phyloP scores from a whole-genome alignment of 495 filamentous ascomycete species.

The Trichoderma asperelloides region DNA sequence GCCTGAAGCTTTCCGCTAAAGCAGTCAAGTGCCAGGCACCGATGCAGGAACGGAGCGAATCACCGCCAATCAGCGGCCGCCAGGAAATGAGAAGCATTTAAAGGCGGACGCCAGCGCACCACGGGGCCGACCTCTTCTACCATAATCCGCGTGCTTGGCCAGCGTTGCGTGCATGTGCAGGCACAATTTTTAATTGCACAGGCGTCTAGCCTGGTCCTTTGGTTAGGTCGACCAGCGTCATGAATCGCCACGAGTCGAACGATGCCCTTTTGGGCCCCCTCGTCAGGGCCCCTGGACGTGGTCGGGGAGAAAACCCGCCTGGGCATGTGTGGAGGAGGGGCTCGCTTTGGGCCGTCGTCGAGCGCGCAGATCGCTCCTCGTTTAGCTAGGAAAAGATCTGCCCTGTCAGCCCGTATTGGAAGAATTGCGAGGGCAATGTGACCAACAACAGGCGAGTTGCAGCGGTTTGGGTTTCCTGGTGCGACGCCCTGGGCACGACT shows the following conservation, averaged over 20 bases:
- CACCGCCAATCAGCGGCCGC: background rate
- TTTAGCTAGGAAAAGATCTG: background rate
- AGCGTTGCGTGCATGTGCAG: background rate
- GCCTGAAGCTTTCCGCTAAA: background rate
- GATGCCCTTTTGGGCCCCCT: background rate
- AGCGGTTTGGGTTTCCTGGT: background rate
- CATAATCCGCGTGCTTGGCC: background rate
- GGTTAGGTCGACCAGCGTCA: background rate
- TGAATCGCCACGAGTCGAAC: background rate
- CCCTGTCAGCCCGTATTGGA: constrained; percentile 7
- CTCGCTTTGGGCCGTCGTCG: constrained; percentile 1
- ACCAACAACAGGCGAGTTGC: background rate
- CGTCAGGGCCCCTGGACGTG: background rate
- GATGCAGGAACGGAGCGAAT: background rate
- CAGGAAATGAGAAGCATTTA: background rate
- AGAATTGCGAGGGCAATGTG: background rate
- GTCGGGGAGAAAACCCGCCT: background rate
- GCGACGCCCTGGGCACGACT: background rate
- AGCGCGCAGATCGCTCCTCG: background rate
- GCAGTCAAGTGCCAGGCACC: background rate
- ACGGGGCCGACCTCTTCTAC: background rate
- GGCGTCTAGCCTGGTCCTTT: background rate
- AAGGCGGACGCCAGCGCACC: background rate
- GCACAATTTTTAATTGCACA: background rate
- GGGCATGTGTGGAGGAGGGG: background rate